Evolutionary conservation across 129 eudicot species (phyloP).

Genomic region (Flaveria brownii): DNA sequence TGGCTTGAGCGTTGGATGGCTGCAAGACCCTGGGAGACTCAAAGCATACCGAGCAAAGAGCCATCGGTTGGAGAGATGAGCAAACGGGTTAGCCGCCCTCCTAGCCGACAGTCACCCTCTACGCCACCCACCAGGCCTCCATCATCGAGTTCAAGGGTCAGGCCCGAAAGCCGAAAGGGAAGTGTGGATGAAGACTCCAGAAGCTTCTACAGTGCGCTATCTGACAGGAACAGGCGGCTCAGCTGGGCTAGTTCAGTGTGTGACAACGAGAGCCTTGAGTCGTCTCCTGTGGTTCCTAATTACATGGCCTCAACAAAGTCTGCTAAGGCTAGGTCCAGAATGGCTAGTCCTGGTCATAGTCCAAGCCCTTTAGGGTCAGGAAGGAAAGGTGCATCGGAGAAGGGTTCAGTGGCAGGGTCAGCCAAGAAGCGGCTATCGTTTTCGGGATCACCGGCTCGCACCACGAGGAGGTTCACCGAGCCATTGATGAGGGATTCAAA

Average conservation of each 20-base stretch:
- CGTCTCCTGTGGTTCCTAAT: constrained; percentile 62
- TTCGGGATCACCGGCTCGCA: constrained; percentile 61
- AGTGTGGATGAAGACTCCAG: constrained; percentile 65
- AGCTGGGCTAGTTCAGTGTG: constrained; percentile 68
- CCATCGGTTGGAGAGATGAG: constrained; percentile 43
- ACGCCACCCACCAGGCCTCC: constrained; percentile 53
- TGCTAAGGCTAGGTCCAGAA: constrained; percentile 59
- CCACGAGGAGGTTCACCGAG: constrained; percentile 61
- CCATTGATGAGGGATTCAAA: constrained; percentile 49
- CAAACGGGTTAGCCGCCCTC: constrained; percentile 50
- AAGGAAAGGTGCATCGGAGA: constrained; percentile 48
- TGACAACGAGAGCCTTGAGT: constrained; percentile 79
- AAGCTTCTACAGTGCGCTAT: constrained; percentile 63
- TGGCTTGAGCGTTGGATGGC: constrained; percentile 99
- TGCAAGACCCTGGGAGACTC: constrained; percentile 79
- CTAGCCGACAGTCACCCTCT: constrained; percentile 76
- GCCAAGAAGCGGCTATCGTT: constrained; percentile 89
- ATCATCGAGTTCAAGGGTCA: constrained; percentile 42
- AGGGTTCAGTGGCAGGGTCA: constrained; percentile 40
- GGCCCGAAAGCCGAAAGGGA: constrained; percentile 62
- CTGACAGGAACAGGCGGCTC: constrained; percentile 64
- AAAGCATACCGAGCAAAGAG: constrained; percentile 44
- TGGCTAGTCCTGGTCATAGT: constrained; percentile 43
- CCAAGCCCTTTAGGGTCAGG: constrained; percentile 61
- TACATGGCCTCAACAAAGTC: constrained; percentile 86